Base-by-base conservation (phyloP, 176 grass and related monocot genomes). In the Carex pumila region DNA sequence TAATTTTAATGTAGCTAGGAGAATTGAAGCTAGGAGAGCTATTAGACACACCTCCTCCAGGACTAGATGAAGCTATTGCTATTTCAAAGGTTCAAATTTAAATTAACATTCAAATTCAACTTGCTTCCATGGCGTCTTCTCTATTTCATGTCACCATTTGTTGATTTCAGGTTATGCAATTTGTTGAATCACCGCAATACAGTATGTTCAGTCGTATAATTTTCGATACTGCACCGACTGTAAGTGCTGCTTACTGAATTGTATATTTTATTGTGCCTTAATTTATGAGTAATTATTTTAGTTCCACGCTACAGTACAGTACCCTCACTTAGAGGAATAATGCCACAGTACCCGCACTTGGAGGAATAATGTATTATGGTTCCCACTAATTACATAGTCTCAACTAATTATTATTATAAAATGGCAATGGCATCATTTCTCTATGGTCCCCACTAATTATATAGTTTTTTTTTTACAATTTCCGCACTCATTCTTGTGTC, bases 191-290 rank as follows among this genome's bases (percentile, higher is more conserved):
- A 86, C 86, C 91, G 6, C 91, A 99, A 63, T 94, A 93, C 58
- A 92, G 71, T 68, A 95, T 95, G 93, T 99, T 99, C 85, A 99
- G 89, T 77, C 92, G 93, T 77, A 95, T 99, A 73, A 85, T 99
- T 81, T 95, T 99, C 83, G 96, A 99, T 85, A 99, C 96, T 64
- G 93, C 93, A 31, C 96, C 96, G 59, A 99, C 91, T 58, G 96
- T 99, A 90, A 86, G 86, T 59, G 58, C 7, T 36, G 6, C 39
- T 85, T 49, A 52, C 31, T 69, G 6, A 74, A 70, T 52, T 32
- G 3, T 30, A 15, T 61, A 71, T 55, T 88, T 84, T 21, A 84
- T 7, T 77, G 39, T 15, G 47, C 4, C 10, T 85, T 52, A 82
- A 8, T 65, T 58, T 83, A 69, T 82, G 25, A 25, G 25, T 25